Percentiles rank a stretch among this genome's conserved stretches.
Conservation (phyloP, 2,329 filamentous ascomycete species). For the Chaetomium sp. region DNA sequence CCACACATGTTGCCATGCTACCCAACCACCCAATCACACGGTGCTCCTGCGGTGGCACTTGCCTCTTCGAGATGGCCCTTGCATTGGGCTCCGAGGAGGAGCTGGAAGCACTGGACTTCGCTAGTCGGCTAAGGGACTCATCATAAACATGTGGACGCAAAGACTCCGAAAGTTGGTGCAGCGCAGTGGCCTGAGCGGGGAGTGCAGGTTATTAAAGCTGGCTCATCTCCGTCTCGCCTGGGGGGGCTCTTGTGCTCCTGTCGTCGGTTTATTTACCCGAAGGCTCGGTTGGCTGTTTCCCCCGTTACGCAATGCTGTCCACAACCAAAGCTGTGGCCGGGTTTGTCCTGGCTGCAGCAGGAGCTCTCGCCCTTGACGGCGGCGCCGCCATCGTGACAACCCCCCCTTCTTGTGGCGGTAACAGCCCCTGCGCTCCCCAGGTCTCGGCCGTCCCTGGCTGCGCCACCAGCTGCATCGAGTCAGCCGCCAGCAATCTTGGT, state of each 20-base stretch:
- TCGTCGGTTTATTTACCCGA: neutral
- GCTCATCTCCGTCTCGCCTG: neutral
- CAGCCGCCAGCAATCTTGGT: constrained; percentile 6
- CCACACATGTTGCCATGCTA: neutral
- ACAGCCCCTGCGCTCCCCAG: constrained; percentile 8
- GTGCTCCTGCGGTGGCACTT: neutral
- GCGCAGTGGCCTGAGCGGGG: neutral
- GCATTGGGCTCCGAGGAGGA: neutral
- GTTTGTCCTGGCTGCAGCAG: constrained; percentile 10
- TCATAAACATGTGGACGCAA: neutral
- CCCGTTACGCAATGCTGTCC: constrained; percentile 15
- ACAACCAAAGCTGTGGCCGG: constrained; percentile 1
- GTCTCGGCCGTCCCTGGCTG: constrained; percentile 8
- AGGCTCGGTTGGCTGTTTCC: neutral
- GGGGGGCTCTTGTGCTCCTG: too few species aligned
- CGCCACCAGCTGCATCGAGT: constrained; percentile 17
- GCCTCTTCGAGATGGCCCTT: neutral
- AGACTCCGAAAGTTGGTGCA: neutral
- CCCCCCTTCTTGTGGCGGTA: neutral
- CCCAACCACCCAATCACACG: constrained; percentile 1
- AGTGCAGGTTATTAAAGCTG: neutral
- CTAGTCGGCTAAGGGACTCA: neutral
- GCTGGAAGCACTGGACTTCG: neutral
- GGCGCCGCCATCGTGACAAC: constrained; percentile 9
- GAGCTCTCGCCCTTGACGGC: constrained; percentile 2